Evolutionary conservation across 2,329 filamentous ascomycete species (phyloP).

Genomic region (Exophiala alcalophila): DNA sequence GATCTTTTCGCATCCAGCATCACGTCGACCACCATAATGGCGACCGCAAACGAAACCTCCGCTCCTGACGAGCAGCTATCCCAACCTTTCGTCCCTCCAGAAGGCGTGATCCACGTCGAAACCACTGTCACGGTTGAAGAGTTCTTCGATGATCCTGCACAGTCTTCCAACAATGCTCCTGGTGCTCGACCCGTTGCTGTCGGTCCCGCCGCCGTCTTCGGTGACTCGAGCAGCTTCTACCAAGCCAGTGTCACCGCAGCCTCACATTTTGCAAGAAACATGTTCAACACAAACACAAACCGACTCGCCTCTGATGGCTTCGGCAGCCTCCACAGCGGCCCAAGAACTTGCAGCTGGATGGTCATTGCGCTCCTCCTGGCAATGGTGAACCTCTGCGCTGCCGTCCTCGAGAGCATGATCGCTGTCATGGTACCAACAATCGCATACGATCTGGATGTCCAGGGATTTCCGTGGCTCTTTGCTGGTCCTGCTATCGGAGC

Average conservation of each 20-base stretch:
- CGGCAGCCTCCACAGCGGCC: not conserved
- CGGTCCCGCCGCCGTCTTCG: slow-evolving; percentile 5
- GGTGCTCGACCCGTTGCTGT: no score
- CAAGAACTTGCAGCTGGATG: slow-evolving; percentile 8
- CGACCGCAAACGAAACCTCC: no score
- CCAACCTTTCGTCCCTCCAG: no score
- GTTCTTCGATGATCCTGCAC: not conserved
- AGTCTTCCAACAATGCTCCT: not conserved
- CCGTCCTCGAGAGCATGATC: slow-evolving; percentile 20
- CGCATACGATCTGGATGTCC: slow-evolving; percentile 18
- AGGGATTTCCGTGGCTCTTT: slow-evolving; percentile 22
- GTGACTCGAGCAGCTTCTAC: slow-evolving; percentile 6
- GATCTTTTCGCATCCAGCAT: no score
- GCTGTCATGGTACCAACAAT: slow-evolving; percentile 16
- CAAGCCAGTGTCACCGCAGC: slow-evolving; percentile 7
- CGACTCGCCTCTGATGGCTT: no score
- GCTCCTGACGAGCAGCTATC: no score
- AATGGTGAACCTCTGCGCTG: slow-evolving; percentile 15
- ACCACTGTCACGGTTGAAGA: slow-evolving; percentile 8
- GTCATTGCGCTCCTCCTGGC: slow-evolving; percentile 14
- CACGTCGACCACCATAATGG: no score
- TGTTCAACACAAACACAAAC: slow-evolving; percentile 1
- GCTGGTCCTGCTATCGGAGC: slow-evolving; percentile 20
- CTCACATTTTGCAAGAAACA: slow-evolving; percentile 1
- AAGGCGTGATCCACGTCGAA: slow-evolving; percentile 10